Evolutionary conservation across 208 protist species (phyloP), one percentile per base, ranked within the genome.

Genomic region (Trypanosoma conorhini): DNA sequence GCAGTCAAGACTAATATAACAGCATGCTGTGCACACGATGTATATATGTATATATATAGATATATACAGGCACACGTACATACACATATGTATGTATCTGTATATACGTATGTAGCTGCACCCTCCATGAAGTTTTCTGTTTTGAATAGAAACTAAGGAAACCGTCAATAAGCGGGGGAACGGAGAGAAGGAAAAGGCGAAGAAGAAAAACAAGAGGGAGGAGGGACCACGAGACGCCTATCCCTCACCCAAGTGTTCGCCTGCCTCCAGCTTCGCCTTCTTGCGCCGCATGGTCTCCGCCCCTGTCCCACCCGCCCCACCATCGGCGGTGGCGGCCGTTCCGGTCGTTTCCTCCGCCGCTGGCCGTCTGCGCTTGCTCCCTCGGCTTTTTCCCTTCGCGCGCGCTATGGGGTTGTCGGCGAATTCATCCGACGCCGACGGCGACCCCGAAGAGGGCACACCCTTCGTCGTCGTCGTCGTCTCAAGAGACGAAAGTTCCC

Each of bases 331-430:
- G 50, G 50, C 50, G 12, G 50, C 12, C 9, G 17, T 24, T 24
- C n/a, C 26, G 9, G 50, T 24, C 22, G 57, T 33, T 46, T 63
- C 42, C 24, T 52, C 30, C n/a, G 30, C 24, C 9, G 33, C 28
- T 22, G 7, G 19, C 28, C 30, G 2, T 4, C 31, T 42, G 35
- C 70, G 31, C n/a, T 24, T 61, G 2, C 46, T 52, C 55, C 21
- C 12, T 21, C 15, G 9, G 46, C 5, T 5, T 40, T 10, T 62
- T 46, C 42, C n/a, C 54, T 3, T 30, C 24, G 0, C 15, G 0
- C 12, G 17, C 13, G 9, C 42, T 28, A 76, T 76, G 30, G 70
- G 70, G 10, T 51, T 76, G 58, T 76, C 70, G 28, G 62, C 40
- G 63, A 76, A 76, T 44, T 70, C 70, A 64, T 69, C 62, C 21